A percentile compares a stretch with the other conserved stretches of the same genome.
Conservation (phyloP, 116 monocot species). For the Phalaenopsis hybrid region DNA sequence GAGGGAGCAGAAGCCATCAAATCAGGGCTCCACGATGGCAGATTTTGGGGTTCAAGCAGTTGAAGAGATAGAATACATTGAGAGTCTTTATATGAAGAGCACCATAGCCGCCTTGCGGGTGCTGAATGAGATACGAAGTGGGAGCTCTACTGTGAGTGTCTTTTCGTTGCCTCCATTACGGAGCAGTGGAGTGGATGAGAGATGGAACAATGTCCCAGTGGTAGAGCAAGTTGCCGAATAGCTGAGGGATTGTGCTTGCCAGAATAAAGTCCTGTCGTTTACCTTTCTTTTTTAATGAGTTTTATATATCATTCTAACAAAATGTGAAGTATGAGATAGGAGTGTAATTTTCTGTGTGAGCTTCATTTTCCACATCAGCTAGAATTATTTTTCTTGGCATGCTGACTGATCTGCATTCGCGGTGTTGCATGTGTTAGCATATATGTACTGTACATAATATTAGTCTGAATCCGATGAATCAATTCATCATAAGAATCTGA, state of each 20-base stretch:
- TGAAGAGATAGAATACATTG: constrained; percentile 83
- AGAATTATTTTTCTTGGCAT: too few relatives aligned
- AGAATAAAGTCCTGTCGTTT: background rate
- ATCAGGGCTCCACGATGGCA: too few relatives aligned
- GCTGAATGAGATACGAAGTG: constrained; percentile 68
- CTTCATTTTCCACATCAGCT: background rate
- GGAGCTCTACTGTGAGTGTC: constrained; percentile 76
- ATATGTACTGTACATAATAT: too few relatives aligned
- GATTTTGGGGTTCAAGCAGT: constrained; percentile 44
- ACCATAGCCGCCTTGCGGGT: constrained; percentile 59
- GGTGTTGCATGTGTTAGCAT: too few relatives aligned
- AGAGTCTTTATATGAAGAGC: constrained; percentile 87
- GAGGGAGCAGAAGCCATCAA: constrained; percentile 1
- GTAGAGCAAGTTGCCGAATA: constrained; percentile 61
- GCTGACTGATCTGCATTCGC: too few relatives aligned
- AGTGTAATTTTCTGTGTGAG: background rate
- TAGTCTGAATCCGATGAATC: too few relatives aligned
- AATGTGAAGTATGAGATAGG: background rate
- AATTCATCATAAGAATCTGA: too few relatives aligned
- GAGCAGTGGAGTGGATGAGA: constrained; percentile 32
- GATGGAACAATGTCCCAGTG: constrained; percentile 44
- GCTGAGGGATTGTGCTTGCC: background rate
- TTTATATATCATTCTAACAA: background rate
- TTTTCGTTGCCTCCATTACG: constrained; percentile 83
- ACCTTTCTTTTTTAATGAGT: background rate